These are phyloP conservation scores for Phyllosticta capitalensis DNA, from an alignment of 2,329 filamentous ascomycete genomes.

Conservation along the genomic window DNA sequence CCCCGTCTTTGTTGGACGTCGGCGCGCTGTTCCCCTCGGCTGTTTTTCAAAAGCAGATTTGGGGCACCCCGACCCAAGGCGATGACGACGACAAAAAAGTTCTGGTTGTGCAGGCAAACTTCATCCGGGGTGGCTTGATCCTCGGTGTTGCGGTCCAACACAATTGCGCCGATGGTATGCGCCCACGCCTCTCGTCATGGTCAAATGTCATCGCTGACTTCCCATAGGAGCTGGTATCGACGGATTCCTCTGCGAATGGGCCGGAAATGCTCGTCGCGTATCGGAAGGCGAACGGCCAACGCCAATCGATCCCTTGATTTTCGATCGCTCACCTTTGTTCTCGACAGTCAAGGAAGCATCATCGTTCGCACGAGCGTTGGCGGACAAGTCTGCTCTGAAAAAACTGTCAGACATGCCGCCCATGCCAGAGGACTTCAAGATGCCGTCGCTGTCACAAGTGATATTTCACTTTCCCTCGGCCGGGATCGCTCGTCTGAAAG, in stretches of 20 bases:
- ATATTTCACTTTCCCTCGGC: conserved; percentile 19
- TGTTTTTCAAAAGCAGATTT: conserved; percentile 12
- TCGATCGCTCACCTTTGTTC: conserved; percentile 10
- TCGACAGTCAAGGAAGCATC: background rate
- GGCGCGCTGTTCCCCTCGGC: conserved; percentile 10
- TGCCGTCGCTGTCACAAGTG: conserved; percentile 15
- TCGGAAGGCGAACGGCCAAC: conserved; percentile 12
- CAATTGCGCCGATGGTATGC: conserved; percentile 14
- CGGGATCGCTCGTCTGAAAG: conserved; percentile 15
- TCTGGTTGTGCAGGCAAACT: conserved; percentile 19
- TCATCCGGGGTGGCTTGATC: conserved; percentile 21
- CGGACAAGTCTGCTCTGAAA: conserved; percentile 14
- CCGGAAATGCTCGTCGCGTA: conserved; percentile 17
- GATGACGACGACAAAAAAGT: conserved; percentile 6
- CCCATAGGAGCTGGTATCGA: conserved; percentile 17
- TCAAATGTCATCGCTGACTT: background rate
- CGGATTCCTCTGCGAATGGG: conserved; percentile 20
- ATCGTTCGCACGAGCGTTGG: too few relatives aligned
- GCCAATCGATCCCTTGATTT: background rate
- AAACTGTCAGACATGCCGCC: conserved; percentile 14
- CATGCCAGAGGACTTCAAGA: conserved; percentile 18
- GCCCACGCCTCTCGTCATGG: background rate
- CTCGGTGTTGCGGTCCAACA: conserved; percentile 21
- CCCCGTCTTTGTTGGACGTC: conserved; percentile 9
- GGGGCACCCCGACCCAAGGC: conserved; percentile 11